Base-by-base conservation (phyloP, 1,284 basidiomycete species). In the Pterulicium gracile region DNA sequence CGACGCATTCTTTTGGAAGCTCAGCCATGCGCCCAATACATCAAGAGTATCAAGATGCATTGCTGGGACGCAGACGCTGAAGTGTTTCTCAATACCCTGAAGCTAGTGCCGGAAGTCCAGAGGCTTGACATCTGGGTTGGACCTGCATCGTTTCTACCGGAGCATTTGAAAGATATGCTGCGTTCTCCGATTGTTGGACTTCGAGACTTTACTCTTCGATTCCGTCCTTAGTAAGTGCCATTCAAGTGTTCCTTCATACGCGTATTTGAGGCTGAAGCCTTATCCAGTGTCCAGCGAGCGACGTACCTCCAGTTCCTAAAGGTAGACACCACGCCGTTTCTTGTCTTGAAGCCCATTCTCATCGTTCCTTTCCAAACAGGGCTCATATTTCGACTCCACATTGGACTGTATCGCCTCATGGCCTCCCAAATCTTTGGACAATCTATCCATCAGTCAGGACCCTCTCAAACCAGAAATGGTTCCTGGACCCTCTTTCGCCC, bases 281-380 rank as follows among this genome's bases (percentile, higher is more conserved):
- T 27, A n/a, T 48, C 1, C 53, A 84, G 82, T 49, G 79, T 86
- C 3, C 67, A 78, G 53, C 70, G 63, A 54, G 80, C 81, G 3
- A 80, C 72, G 3, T 85, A 85, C 57, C 73, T 75, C 52, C 80
- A 80, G 46, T 85, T 85, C 57, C 70, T 81, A 20, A 77, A 75
- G 65, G 77, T 73, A 50, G 44, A 58, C 43, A 10, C 24, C 15
- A 23, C 13, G 48, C 17, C 24, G 15, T 13, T 43, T 35, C 5
- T 36, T 15, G 32, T 24, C 34, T 2, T 46, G 21, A 42, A 14
- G 18, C 14, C 10, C 43, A 17, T 43, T 32, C 35, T 32, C 47
- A 43, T 23, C 15, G 17, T 14, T 23, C n/a, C 42, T 10, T 10
- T 22, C 4, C 22, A n/a, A n/a, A 1, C 40, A 80, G 75, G 83